phyloP scores from a whole-genome alignment of 1,284 basidiomycete species.

The Wolfiporia cocos region DNA sequence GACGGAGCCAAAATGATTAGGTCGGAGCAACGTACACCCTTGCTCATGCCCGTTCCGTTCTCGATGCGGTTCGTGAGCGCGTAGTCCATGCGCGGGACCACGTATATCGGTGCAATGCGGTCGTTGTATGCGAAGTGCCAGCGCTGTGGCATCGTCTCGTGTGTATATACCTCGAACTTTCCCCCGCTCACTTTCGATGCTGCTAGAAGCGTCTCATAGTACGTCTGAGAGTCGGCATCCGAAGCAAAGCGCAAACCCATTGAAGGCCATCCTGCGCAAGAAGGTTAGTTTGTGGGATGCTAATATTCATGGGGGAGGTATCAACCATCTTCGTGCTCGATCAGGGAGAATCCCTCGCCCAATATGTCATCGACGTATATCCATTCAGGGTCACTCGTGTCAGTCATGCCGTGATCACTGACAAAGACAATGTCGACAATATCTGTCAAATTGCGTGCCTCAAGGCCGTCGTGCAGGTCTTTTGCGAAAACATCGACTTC shows the following conservation, averaged over 20 bases:
- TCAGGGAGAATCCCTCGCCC: slow-evolving; percentile 59
- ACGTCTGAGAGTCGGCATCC: slow-evolving; percentile 47
- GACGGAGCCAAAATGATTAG: not conserved
- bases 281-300: not conserved
- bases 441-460: slow-evolving; percentile 68
- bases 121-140: slow-evolving; percentile 71
- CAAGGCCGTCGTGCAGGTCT: slow-evolving; percentile 56
- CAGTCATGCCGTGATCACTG: slow-evolving; percentile 91
- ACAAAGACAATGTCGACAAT: slow-evolving; percentile 89
- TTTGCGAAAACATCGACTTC: slow-evolving; percentile 75
- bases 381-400: slow-evolving; percentile 70
- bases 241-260: slow-evolving; percentile 75
- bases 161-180: slow-evolving; percentile 76
- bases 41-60: slow-evolving; percentile 61
- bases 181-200: slow-evolving; percentile 46
- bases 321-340: slow-evolving; percentile 69
- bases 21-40: slow-evolving; percentile 55
- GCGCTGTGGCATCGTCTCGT: slow-evolving; percentile 73
- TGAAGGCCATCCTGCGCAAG: slow-evolving; percentile 68
- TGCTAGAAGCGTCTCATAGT: slow-evolving; percentile 46
- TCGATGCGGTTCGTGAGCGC: slow-evolving; percentile 55
- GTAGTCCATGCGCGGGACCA: slow-evolving; percentile 78
- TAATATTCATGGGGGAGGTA: not conserved
- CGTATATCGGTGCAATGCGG: slow-evolving; percentile 84
- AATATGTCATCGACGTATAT: slow-evolving; percentile 83